phyloP scores from a whole-genome alignment of 1,284 basidiomycete genomes.

The Tylopilus microsporus region DNA sequence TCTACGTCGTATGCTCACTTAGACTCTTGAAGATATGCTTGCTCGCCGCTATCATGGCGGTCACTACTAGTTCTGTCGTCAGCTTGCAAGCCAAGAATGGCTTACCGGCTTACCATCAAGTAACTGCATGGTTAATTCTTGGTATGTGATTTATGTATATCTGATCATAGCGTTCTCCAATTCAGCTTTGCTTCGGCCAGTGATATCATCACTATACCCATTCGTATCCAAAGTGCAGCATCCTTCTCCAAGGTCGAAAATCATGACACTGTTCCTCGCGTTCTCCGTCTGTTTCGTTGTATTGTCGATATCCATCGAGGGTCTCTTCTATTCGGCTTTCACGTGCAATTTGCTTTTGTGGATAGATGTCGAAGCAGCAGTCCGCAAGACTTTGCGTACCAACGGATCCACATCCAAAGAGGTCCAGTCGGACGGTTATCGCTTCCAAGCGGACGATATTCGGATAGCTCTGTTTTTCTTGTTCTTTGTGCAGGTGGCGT shows the following conservation, averaged over 20 bases:
- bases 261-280: constrained; percentile 61
- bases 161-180: background rate
- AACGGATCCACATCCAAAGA: constrained; percentile 8
- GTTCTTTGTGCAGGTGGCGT: constrained; percentile 83
- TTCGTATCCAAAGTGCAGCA: constrained; percentile 37
- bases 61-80: constrained; percentile 55
- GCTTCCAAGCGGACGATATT: constrained; percentile 59
- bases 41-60: constrained; percentile 44
- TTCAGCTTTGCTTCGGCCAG: constrained; percentile 35
- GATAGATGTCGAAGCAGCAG: constrained; percentile 60
- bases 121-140: constrained; percentile 64
- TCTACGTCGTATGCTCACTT: background rate
- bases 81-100: constrained; percentile 66
- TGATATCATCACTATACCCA: constrained; percentile 48
- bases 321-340: constrained; percentile 74
- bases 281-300: constrained; percentile 78
- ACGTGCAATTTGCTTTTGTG: constrained; percentile 62
- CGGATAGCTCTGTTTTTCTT: constrained; percentile 79
- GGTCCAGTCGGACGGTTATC: constrained; percentile 30
- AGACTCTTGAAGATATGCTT: constrained; percentile 33
- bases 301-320: constrained; percentile 79
- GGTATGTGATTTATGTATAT: constrained; percentile 37
- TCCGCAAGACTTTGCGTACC: constrained; percentile 28
- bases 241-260: constrained; percentile 43
- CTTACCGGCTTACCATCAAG: constrained; percentile 60